Evolutionary conservation across 78 protist species (phyloP).

Genomic region (Emiliania huxleyi): DNA sequence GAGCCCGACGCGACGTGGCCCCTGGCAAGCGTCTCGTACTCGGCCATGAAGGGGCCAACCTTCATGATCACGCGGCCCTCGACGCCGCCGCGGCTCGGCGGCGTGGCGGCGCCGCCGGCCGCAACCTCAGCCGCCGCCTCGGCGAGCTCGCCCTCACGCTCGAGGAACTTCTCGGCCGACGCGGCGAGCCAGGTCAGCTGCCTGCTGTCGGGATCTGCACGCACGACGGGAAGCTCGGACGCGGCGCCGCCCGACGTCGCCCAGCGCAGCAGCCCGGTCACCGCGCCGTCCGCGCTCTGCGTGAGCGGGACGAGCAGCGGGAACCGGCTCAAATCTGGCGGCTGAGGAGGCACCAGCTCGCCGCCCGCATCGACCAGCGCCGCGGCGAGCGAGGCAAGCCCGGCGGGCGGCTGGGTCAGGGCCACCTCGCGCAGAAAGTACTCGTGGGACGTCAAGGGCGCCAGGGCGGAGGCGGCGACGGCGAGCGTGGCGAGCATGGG

Average conservation of each 20-base stretch:
- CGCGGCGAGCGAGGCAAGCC: neutral
- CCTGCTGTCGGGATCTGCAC: neutral
- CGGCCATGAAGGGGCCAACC: neutral
- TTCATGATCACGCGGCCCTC: neutral
- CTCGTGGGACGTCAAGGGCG: neutral
- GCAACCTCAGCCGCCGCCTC: neutral
- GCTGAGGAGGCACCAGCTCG: neutral
- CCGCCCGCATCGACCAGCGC: neutral
- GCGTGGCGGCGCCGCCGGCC: neutral
- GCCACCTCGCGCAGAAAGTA: neutral
- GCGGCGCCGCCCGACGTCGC: neutral
- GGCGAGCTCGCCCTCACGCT: neutral
- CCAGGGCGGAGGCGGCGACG: too few relatives aligned
- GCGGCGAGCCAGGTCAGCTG: neutral
- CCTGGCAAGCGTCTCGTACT: neutral
- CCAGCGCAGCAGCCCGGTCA: neutral
- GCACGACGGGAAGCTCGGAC: neutral
- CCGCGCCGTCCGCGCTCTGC: neutral
- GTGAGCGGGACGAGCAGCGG: conserved; percentile 1
- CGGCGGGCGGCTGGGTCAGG: neutral
- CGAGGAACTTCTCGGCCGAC: neutral
- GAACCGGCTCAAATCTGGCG: neutral
- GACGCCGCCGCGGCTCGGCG: neutral
- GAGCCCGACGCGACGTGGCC: neutral
- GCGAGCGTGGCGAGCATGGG: too few relatives aligned